phyloP scores from a whole-genome alignment of 2,329 filamentous ascomycete species.

The Ceratocystis papillata region DNA sequence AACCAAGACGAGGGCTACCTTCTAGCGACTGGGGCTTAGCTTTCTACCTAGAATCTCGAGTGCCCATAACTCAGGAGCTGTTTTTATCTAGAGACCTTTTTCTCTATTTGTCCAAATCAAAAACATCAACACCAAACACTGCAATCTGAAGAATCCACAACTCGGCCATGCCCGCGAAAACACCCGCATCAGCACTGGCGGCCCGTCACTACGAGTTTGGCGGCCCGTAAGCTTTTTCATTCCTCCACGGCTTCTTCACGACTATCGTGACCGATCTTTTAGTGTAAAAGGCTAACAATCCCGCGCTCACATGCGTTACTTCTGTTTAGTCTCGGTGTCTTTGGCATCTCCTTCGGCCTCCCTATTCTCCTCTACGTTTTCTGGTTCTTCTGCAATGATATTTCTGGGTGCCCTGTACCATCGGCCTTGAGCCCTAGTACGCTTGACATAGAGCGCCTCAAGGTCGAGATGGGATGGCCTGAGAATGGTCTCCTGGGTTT shows the following conservation, averaged over 20 bases:
- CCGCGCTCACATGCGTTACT: background rate
- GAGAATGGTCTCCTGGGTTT: conserved; percentile 58
- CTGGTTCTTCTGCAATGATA: conserved; percentile 81
- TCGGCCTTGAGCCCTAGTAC: conserved; percentile 63
- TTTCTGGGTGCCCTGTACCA: conserved; percentile 80
- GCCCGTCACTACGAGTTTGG: conserved; percentile 43
- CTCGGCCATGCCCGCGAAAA: conserved; percentile 24
- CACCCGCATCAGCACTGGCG: conserved; percentile 27
- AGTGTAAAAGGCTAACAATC: background rate
- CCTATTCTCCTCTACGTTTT: conserved; percentile 70
- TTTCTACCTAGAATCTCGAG: background rate
- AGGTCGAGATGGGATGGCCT: conserved; percentile 73
- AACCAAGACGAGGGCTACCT: background rate
- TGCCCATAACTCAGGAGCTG: background rate
- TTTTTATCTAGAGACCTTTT: background rate
- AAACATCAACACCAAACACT: background rate
- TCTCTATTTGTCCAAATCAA: background rate
- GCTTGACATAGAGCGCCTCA: conserved; percentile 60
- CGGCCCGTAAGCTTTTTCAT: conserved; percentile 37
- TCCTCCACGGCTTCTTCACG: background rate
- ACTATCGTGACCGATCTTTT: background rate
- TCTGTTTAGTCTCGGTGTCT: conserved; percentile 55
- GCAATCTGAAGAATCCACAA: background rate
- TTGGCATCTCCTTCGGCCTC: conserved; percentile 66
- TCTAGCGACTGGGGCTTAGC: background rate